These are phyloP conservation scores for Fusarium ramigenum DNA, from an alignment of 2,329 filamentous ascomycete species.

Conservation along the genomic window DNA sequence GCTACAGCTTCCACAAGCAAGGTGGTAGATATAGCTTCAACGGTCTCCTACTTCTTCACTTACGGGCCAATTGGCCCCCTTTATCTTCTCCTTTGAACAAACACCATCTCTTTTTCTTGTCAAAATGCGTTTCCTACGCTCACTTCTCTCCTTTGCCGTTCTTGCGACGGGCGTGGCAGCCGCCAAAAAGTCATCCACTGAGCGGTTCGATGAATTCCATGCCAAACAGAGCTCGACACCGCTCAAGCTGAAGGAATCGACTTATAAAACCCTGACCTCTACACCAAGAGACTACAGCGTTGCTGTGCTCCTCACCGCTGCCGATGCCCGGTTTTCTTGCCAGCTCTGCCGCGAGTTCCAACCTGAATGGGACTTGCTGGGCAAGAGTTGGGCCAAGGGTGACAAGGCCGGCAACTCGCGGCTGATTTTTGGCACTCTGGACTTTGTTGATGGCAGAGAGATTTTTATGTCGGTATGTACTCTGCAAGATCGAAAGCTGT, in stretches of 20 bases:
- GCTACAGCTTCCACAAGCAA: slow-evolving; percentile 27
- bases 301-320: slow-evolving; percentile 85
- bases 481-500: not conserved
- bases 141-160: slow-evolving; percentile 71
- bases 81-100: not conserved
- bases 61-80: slow-evolving; percentile 40
- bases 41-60: slow-evolving; percentile 8
- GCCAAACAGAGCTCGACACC: slow-evolving; percentile 71
- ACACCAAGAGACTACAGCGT: slow-evolving; percentile 85
- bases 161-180: slow-evolving; percentile 68
- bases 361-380: slow-evolving; percentile 90
- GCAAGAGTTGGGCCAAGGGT: slow-evolving; percentile 86
- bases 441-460: slow-evolving; percentile 85
- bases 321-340: slow-evolving; percentile 86
- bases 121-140: slow-evolving; percentile 75
- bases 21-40: slow-evolving; percentile 19
- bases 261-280: slow-evolving; percentile 79
- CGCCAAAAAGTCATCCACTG: slow-evolving; percentile 69
- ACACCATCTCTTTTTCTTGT: slow-evolving; percentile 5
- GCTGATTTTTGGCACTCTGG: slow-evolving; percentile 83
- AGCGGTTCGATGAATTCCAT: slow-evolving; percentile 78
- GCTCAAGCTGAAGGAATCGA: slow-evolving; percentile 79
- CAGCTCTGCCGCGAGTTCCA: slow-evolving; percentile 89
- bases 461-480: slow-evolving; percentile 81
- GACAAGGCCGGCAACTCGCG: slow-evolving; percentile 78